Evolutionary conservation across 805 yeast genomes (phyloP).

Genomic region (Candida germanica): DNA sequence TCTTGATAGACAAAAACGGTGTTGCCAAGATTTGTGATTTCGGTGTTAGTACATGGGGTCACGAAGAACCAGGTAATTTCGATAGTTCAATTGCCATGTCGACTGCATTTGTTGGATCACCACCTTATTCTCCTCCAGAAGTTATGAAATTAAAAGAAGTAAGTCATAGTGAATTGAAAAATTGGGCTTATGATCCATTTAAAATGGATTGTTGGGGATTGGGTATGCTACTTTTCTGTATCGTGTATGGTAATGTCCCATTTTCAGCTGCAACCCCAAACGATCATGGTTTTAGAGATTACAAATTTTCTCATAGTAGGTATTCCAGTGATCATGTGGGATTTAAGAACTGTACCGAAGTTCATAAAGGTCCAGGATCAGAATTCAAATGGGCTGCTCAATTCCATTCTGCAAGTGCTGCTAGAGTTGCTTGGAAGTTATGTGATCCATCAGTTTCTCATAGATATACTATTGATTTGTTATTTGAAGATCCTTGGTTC

Average conservation of each 20-base stretch:
- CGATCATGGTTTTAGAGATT: conserved; percentile 54
- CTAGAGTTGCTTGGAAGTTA: conserved; percentile 71
- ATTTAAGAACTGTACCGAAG: conserved; percentile 46
- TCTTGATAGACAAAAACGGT: conserved; percentile 58
- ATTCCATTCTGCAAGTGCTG: conserved; percentile 55
- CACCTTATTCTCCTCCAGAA: conserved; percentile 81
- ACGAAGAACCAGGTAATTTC: conserved; percentile 50
- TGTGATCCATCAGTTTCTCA: conserved; percentile 58
- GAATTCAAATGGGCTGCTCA: conserved; percentile 70
- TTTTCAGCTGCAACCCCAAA: conserved; percentile 51
- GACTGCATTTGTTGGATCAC: conserved; percentile 66
- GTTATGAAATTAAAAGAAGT: conserved; percentile 50
- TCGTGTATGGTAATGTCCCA: conserved; percentile 58
- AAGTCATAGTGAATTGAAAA: conserved; percentile 28
- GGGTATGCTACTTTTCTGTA: conserved; percentile 63
- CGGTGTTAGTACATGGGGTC: conserved; percentile 70
- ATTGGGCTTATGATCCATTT: conserved; percentile 57
- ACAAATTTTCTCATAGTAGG: conserved; percentile 45
- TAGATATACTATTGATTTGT: conserved; percentile 51
- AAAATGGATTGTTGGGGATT: conserved; percentile 71
- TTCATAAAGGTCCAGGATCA: conserved; percentile 58
- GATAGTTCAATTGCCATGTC: conserved; percentile 36
- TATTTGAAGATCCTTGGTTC: conserved; percentile 68
- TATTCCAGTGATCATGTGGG: conserved; percentile 40
- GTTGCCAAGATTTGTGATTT: conserved; percentile 69